These are phyloP conservation scores for Ammopiptanthus mongolicus DNA, from an alignment of 306 rosid genomes.

Conservation along the genomic window DNA sequence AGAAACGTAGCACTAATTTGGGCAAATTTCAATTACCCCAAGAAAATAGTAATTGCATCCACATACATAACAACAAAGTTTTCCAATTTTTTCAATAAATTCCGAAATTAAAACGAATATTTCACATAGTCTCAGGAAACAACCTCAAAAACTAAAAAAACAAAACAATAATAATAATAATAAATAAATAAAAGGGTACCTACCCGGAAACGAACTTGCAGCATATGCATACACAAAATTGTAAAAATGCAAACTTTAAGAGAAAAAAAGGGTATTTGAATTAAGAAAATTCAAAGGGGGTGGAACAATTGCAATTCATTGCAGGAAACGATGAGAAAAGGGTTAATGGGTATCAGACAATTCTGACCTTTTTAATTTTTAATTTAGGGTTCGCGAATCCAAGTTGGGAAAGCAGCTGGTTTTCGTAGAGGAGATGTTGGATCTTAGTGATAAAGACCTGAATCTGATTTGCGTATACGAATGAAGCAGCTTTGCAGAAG, in stretches of 20 bases:
- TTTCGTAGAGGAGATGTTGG: conserved; percentile 16
- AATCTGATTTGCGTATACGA: conserved; percentile 17
- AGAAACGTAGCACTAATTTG: background rate
- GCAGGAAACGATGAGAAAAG: background rate
- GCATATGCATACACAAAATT: background rate
- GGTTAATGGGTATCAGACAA: background rate
- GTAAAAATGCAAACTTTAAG: background rate
- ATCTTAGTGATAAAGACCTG: conserved; percentile 32
- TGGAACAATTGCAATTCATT: background rate
- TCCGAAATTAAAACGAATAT: background rate
- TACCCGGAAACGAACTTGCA: background rate
- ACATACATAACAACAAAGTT: background rate
- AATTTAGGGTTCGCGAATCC: background rate
- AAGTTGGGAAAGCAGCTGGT: background rate
- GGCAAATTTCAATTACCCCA: conserved; percentile 6
- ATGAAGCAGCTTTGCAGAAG: background rate
- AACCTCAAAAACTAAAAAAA: background rate
- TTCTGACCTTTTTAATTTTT: conserved; percentile 1
- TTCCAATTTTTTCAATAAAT: background rate
- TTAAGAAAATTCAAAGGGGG: background rate
- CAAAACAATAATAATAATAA: no score
- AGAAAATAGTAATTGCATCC: background rate
- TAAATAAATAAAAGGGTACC: background rate
- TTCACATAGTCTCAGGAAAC: background rate
- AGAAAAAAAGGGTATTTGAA: background rate